phyloP scores from a whole-genome alignment of 2,329 filamentous ascomycete genomes.

The Hirsutella rhossiliensis region DNA sequence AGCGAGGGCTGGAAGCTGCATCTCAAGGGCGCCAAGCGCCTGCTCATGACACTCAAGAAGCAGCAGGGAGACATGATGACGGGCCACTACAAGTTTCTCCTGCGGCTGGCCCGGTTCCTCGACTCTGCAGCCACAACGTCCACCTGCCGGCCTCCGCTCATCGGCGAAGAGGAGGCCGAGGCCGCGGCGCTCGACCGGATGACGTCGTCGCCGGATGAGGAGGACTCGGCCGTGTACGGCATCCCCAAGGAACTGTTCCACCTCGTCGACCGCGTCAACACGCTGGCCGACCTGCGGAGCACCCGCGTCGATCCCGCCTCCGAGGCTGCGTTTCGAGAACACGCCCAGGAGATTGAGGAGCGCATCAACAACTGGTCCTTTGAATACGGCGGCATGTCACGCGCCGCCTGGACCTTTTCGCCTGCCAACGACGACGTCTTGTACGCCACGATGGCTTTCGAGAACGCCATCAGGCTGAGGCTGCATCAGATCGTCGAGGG shows the following conservation, averaged over 20 bases:
- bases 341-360: conserved; percentile 17
- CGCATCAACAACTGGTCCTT: conserved; percentile 25
- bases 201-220: conserved; percentile 13
- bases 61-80: conserved; percentile 19
- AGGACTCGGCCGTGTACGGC: conserved; percentile 21
- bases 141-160: conserved; percentile 20
- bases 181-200: conserved; percentile 14
- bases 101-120: conserved; percentile 18
- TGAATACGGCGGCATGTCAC: conserved; percentile 15
- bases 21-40: conserved; percentile 26
- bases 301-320: conserved; percentile 16
- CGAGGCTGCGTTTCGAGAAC: conserved; percentile 16
- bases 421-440: conserved; percentile 16
- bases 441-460: conserved; percentile 24
- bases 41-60: conserved; percentile 19
- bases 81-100: conserved; percentile 25
- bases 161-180: conserved; percentile 18
- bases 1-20: conserved; percentile 29
- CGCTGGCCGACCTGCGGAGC: conserved; percentile 18
- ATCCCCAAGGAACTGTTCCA: conserved; percentile 23
- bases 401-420: conserved; percentile 10
- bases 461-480: conserved; percentile 26
- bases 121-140: conserved; percentile 21
- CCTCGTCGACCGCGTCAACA: conserved; percentile 19
- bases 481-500: conserved; percentile 30